Evolutionary conservation across 208 protist genomes (phyloP).

Genomic region (Crithidia brevicula): DNA sequence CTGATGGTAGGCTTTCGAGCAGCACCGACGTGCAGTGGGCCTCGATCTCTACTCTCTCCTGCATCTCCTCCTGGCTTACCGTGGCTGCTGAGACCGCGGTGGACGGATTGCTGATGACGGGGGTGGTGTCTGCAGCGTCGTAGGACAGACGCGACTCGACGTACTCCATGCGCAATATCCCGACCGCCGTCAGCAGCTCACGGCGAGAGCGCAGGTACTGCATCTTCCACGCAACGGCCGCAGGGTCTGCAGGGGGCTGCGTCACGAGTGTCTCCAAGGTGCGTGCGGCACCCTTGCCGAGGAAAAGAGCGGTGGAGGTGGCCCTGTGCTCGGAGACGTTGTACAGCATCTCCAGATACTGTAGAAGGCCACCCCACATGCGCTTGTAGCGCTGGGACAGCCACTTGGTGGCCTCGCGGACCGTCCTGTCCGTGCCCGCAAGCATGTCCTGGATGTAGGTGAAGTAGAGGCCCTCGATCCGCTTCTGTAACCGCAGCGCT

Average conservation of each 20-base stretch:
- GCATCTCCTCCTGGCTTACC: conserved; percentile 3
- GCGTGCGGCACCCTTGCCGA: neutral
- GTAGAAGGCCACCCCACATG: conserved; percentile 70
- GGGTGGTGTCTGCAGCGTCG: too few relatives aligned
- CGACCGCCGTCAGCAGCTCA: conserved; percentile 46
- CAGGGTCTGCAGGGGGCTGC: conserved; percentile 18
- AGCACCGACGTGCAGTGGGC: conserved; percentile 19
- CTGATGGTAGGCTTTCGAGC: conserved; percentile 12
- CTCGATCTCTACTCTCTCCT: conserved; percentile 25
- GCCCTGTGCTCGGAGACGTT: conserved; percentile 20
- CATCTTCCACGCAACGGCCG: conserved; percentile 62
- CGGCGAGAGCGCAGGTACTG: conserved; percentile 47
- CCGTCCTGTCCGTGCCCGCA: conserved; percentile 34
- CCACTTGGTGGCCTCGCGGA: conserved; percentile 36
- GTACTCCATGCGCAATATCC: conserved; percentile 76
- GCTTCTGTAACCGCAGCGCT: conserved; percentile 33
- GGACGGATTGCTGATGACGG: too few relatives aligned
- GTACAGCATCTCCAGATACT: conserved; percentile 63
- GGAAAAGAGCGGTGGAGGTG: neutral
- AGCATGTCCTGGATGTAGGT: conserved; percentile 52
- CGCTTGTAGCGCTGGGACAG: conserved; percentile 78
- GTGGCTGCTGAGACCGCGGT: conserved; percentile 26
- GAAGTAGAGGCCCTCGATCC: conserved; percentile 52
- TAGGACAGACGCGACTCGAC: conserved; percentile 35
- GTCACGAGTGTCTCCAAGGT: conserved; percentile 15